phyloP scores from a whole-genome alignment of 2,329 filamentous ascomycete species.

The Colletotrichum sp. region DNA sequence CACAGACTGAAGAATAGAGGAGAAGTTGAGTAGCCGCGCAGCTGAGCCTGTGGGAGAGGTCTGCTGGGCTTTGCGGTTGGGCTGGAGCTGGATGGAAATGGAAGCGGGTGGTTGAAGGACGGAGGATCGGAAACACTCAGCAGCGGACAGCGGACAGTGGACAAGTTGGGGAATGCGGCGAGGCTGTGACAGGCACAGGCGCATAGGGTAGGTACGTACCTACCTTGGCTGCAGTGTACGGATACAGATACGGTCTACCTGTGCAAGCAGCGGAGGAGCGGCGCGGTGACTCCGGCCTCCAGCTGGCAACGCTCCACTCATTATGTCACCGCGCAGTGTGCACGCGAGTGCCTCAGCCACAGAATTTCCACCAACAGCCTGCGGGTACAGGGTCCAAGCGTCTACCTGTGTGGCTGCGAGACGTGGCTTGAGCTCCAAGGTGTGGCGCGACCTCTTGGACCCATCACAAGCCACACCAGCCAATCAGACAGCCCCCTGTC shows the following conservation, averaged over 20 bases:
- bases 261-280: not conserved
- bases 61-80: not conserved
- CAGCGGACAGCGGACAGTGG: not conserved
- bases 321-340: constrained; percentile 5
- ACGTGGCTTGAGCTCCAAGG: not conserved
- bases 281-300: not conserved
- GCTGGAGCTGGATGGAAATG: not conserved
- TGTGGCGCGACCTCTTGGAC: not conserved
- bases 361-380: not conserved
- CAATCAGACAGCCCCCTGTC: not conserved
- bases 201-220: not conserved
- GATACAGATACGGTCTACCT: no score
- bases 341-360: not conserved
- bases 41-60: not conserved
- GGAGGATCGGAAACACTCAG: not conserved
- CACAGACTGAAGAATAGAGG: not conserved
- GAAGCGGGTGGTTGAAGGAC: not conserved
- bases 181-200: constrained; percentile 7
- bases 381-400: not conserved
- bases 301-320: not conserved
- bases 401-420: not conserved
- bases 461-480: not conserved
- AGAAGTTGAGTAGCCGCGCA: not conserved
- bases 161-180: constrained; percentile 15
- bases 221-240: not conserved